These are phyloP conservation scores for Gymnopilus junonius DNA, from an alignment of 768 basidiomycete species.

Conservation along the genomic window DNA sequence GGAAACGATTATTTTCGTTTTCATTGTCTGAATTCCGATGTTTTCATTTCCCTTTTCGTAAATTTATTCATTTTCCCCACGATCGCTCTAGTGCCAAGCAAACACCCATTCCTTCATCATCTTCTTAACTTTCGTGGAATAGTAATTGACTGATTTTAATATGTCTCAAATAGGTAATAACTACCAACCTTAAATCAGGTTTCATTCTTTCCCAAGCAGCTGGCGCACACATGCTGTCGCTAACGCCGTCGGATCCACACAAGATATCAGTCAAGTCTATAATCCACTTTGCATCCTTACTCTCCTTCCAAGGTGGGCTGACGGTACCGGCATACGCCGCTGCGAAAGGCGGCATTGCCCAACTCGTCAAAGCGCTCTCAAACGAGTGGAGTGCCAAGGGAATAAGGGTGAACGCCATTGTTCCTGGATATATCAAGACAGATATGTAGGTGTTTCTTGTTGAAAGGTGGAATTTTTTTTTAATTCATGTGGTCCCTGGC, in stretches of 20 bases:
- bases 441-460: conserved; percentile 66
- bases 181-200: conserved; percentile 86
- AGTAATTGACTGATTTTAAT: neutral
- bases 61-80: neutral
- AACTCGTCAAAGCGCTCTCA: conserved; percentile 86
- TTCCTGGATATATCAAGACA: conserved; percentile 87
- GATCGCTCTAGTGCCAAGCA: neutral
- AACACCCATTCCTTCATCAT: neutral
- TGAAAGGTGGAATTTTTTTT: neutral
- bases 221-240: conserved; percentile 84
- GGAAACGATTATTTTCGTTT: neutral
- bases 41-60: too few species aligned
- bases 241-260: conserved; percentile 32
- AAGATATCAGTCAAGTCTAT: conserved; percentile 51
- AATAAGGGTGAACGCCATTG: conserved; percentile 87
- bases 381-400: conserved; percentile 94
- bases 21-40: neutral
- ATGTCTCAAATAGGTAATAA: conserved; percentile 60
- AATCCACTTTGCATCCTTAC: conserved; percentile 72
- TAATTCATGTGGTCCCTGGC: neutral
- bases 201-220: conserved; percentile 87
- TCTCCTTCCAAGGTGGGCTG: conserved; percentile 64
- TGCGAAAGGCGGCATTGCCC: conserved; percentile 86
- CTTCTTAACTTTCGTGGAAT: neutral
- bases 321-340: conserved; percentile 92